A percentile compares a stretch with the other conserved stretches of the same genome.
These are phyloP conservation scores for Penicillium angulare DNA, from an alignment of 495 filamentous ascomycete species.

Conservation along the genomic window DNA sequence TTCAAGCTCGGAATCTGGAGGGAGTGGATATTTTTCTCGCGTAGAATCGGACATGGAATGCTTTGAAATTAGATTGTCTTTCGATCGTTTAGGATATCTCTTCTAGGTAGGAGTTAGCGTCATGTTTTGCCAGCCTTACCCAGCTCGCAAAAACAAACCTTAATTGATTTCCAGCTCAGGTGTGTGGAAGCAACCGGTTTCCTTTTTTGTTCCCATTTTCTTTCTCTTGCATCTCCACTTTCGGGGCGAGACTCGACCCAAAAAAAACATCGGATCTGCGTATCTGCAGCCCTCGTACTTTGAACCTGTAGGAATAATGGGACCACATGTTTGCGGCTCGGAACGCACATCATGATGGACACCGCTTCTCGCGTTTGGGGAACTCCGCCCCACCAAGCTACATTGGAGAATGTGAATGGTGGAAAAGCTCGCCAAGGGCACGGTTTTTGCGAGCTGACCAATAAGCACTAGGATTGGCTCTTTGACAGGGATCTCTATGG, in stretches of 20 bases:
- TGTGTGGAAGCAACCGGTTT: too few species aligned
- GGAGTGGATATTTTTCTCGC: too few species aligned
- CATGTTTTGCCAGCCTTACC: background rate
- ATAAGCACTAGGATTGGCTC: background rate
- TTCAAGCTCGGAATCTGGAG: too few species aligned
- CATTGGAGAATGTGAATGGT: slow-evolving; percentile 12
- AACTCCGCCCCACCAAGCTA: background rate
- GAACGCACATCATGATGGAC: slow-evolving; percentile 8
- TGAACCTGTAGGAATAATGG: background rate
- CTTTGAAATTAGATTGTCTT: too few species aligned
- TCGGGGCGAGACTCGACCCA: too few species aligned
- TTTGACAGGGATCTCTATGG: slow-evolving; percentile 3
- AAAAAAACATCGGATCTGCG: too few species aligned
- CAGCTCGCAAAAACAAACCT: background rate
- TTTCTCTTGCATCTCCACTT: background rate
- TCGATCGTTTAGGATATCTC: too few species aligned
- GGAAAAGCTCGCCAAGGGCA: slow-evolving; percentile 11
- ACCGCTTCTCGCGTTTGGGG: slow-evolving; percentile 24
- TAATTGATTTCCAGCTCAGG: background rate
- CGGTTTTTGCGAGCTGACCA: slow-evolving; percentile 6
- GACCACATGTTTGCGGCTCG: slow-evolving; percentile 10
- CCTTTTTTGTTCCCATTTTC: too few species aligned
- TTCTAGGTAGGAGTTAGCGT: too few species aligned
- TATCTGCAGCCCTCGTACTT: too few species aligned
- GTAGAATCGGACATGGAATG: too few species aligned